Base-by-base conservation (phyloP, 441 rosid species). In the Euphorbia schlechtendalii region DNA sequence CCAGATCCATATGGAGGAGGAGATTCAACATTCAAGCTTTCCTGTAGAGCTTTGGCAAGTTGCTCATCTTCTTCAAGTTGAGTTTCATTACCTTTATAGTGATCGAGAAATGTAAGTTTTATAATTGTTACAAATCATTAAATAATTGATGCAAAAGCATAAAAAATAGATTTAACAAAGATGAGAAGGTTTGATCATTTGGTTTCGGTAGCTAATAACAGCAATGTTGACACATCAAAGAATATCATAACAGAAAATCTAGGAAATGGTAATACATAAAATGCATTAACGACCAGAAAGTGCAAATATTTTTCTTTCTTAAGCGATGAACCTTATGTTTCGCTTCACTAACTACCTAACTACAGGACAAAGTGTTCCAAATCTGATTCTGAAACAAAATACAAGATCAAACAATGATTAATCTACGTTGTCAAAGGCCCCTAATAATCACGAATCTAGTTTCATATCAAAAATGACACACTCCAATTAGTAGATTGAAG, bases 11-110 rank as follows among this genome's bases (percentile, higher is more conserved):
- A 65, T 64, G 46, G 86, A 78, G 85, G 83, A 76, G 87, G 82
- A 67, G 84, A 74, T 36, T 71, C 83, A 55, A 80, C 43, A 11
- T 52, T 82, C 79, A 87, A 71, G 76, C 97, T 76, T 73, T 90
- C 87, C 79, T 92, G 86, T 69, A 77, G 20, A 58, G 95, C 97
- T 84, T 73, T 85, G 11, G 98, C 97, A 25, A 90, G 87, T 64
- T 70, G 85, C 80, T 90, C 92, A 76, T 92, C 98, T 74, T 92
- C 98, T 71, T 83, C 85, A 65, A 86, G 48, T 69, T 82, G 84
- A 74, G 76, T 73, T 68, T 75, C 77, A 41, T 78, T 73, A 72
- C 83, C 99, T 90, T 72, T 57, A 53, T 69, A 79, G 63, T 32
- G 69, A 76, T 72, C 68, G 53, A 70, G 70, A 70, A 71, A 70